Base-by-base conservation (phyloP, 352 stramenopile species). In the Pythium oligandrum region DNA sequence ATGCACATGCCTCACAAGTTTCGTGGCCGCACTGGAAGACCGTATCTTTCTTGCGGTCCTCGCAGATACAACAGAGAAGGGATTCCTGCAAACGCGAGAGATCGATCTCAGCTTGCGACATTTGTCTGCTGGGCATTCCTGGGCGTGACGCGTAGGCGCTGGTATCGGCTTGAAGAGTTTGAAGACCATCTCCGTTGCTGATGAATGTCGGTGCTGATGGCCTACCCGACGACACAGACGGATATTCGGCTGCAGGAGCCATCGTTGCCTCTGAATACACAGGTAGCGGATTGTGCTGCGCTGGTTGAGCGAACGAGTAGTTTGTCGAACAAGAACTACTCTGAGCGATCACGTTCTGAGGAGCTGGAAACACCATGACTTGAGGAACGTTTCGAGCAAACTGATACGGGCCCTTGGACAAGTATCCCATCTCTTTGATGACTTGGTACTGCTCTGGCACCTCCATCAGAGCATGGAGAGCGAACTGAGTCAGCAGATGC, bases 1-100 rank as follows among this genome's bases (percentile, higher is more conserved):
- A 45, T 0, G 68, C 64, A 40, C 84, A 92, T 9, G 59, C 55
- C 30, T 64, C 55, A 48, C 84, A 95, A 33, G 83, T 91, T 52
- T 95, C 78, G 54, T 95, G 84, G 17, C 80, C 84, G 50, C 82
- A 93, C 66, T 92, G 82, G 66, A 91, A 93, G 39, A 93, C 82
- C 36, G 66, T 82, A 61, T 94, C 70, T 55, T 94, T 94, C 34
- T 68, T 68, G 17, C 67, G 70, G 49, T 92, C 83, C 50, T 90
- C 74, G 44, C 83, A 94, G 52, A 95, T 92, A 30, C 56, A 53
- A 50, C 82, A 93, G 36, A 90, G 47, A 34, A 88, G 61, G 35
- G 70, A 61, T 44, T 92, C 78, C 51, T 91, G 76, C 45, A 94
- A 55, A 44, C 61, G 68, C 6, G 48, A 57, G n/a, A 90, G 70